Evolutionary conservation across 805 yeast genomes (phyloP).

Genomic region (Candida sphagnicola): DNA sequence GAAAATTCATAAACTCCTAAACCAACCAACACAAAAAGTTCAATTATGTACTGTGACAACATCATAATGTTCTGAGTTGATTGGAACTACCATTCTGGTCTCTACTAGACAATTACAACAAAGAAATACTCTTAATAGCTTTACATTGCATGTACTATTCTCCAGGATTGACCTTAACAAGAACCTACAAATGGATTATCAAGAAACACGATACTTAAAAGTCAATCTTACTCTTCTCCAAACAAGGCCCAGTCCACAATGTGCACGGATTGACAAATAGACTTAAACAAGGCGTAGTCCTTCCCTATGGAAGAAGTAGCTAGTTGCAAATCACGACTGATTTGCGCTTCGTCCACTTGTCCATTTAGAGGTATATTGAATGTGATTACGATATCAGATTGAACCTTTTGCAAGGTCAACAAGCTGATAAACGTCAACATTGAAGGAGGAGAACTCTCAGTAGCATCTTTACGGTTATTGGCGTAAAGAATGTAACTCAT

Average conservation of each 20-base stretch:
- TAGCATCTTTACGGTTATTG: constrained; percentile 1
- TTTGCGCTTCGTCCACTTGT: too few species aligned
- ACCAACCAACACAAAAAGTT: too few species aligned
- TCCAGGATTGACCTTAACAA: too few species aligned
- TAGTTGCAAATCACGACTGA: background rate
- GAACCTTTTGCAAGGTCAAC: constrained; percentile 45
- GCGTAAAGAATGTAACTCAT: constrained; percentile 2
- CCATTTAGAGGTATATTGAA: constrained; percentile 48
- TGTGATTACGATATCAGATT: constrained; percentile 60
- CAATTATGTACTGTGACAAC: too few species aligned
- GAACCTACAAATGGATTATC: background rate
- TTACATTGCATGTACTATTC: too few species aligned
- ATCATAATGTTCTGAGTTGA: too few species aligned
- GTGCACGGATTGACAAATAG: constrained; percentile 23
- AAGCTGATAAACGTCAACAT: constrained; percentile 51
- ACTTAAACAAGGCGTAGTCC: constrained; percentile 21
- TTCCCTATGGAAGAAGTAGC: constrained; percentile 3
- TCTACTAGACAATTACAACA: too few species aligned
- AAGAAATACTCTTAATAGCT: too few species aligned
- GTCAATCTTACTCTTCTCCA: too few species aligned
- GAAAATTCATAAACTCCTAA: too few species aligned
- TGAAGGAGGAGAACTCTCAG: background rate
- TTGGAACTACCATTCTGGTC: too few species aligned
- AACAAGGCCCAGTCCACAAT: constrained; percentile 49
- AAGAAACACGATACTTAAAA: too few species aligned